A percentile compares a stretch with the other conserved stretches of the same genome.
These are phyloP conservation scores for Ambrosia hybrid DNA, from an alignment of 140 eudicot species.

Conservation along the genomic window DNA sequence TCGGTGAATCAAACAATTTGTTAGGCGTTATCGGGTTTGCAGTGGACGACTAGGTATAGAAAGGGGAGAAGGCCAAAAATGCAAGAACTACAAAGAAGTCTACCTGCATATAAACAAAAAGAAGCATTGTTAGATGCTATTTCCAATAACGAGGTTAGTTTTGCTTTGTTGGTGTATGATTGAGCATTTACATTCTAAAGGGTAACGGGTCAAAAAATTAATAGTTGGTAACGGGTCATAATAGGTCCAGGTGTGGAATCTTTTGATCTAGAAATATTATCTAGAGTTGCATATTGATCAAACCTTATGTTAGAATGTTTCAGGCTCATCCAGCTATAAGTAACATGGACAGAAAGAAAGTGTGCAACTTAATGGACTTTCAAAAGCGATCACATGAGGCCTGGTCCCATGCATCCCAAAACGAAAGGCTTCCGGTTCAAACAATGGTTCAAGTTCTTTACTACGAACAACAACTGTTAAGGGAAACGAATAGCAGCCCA, in stretches of 20 bases:
- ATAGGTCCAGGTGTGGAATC: not conserved
- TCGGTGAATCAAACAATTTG: too few species aligned
- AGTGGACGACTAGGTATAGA: too few species aligned
- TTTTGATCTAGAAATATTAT: not conserved
- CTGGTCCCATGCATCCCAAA: constrained; percentile 91
- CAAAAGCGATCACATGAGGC: constrained; percentile 91
- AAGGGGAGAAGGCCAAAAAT: not conserved
- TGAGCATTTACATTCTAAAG: not conserved
- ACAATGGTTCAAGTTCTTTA: constrained; percentile 90
- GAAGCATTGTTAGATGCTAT: too few species aligned
- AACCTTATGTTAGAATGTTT: not conserved
- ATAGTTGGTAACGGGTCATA: too few species aligned
- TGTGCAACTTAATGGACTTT: constrained; percentile 94
- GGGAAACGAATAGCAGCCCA: constrained; percentile 44
- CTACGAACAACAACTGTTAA: constrained; percentile 82
- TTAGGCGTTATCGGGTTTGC: too few species aligned
- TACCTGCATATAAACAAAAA: too few species aligned
- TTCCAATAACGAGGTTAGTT: too few species aligned
- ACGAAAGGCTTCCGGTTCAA: constrained; percentile 88
- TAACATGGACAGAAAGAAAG: constrained; percentile 77
- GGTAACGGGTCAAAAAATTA: too few species aligned
- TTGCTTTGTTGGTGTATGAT: not conserved
- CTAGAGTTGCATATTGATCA: not conserved
- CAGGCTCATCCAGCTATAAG: constrained; percentile 84
- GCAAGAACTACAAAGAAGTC: too few species aligned